A percentile compares a stretch with the other conserved stretches of the same genome.
Evolutionary conservation across 495 filamentous ascomycete genomes (phyloP).

Genomic region (Choiromyces venosus): DNA sequence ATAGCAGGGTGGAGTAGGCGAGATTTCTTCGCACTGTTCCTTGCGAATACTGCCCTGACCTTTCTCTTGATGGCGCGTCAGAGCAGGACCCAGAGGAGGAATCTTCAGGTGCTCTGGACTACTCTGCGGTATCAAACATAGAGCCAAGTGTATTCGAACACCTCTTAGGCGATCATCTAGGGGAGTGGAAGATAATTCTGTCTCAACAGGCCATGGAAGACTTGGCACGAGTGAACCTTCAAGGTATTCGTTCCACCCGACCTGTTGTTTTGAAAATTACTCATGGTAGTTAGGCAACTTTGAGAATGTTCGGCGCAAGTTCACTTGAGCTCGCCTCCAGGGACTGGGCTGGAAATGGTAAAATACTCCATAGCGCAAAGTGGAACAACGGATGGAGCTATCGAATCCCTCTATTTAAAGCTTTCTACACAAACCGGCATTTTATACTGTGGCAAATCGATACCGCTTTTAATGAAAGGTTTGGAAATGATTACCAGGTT

Average conservation of each 20-base stretch:
- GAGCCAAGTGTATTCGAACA: slow-evolving; percentile 3
- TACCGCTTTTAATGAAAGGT: too few relatives aligned
- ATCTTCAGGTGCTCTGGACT: not conserved
- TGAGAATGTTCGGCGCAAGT: not conserved
- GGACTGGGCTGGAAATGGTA: too few relatives aligned
- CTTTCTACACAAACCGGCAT: too few relatives aligned
- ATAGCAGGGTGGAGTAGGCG: not conserved
- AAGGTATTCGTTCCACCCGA: not conserved
- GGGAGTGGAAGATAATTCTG: slow-evolving; percentile 9
- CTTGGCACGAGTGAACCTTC: not conserved
- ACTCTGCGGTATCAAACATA: not conserved
- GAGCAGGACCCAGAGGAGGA: not conserved
- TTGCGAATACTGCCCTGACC: not conserved
- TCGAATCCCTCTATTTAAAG: not conserved
- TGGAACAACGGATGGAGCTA: not conserved
- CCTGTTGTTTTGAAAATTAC: not conserved
- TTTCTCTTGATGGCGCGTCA: not conserved
- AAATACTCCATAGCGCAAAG: too few relatives aligned
- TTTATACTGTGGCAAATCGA: too few relatives aligned
- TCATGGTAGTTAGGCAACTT: not conserved
- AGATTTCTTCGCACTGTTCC: not conserved
- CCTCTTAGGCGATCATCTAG: slow-evolving; percentile 41
- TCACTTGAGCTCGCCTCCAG: not conserved
- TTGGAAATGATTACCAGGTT: too few relatives aligned
- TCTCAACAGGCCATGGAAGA: not conserved